phyloP scores from a whole-genome alignment of 495 filamentous ascomycete species.

The Podospora tetraspora region DNA sequence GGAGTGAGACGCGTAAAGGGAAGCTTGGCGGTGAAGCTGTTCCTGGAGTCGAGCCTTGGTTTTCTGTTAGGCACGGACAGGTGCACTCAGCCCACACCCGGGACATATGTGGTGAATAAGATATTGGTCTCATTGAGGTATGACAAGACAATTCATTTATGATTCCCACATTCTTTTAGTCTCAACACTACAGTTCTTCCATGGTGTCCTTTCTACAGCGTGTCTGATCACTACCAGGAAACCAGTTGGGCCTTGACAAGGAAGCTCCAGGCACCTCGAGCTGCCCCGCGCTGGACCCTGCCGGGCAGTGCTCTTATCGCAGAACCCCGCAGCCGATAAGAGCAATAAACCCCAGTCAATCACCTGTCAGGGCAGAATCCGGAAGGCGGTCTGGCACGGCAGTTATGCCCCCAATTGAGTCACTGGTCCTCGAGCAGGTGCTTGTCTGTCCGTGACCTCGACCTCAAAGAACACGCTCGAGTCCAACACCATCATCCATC shows the following conservation, averaged over 20 bases:
- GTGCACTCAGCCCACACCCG: neutral
- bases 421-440: neutral
- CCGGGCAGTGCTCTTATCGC: neutral
- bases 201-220: neutral
- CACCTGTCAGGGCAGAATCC: neutral
- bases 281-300: neutral
- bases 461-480: neutral
- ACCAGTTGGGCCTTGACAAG: neutral
- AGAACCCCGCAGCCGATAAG: neutral
- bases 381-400: conserved; percentile 5
- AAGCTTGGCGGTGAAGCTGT: neutral
- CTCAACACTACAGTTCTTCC: neutral
- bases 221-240: neutral
- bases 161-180: neutral
- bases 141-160: neutral
- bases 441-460: neutral
- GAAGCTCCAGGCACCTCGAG: neutral
- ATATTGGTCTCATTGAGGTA: neutral
- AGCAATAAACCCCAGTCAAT: neutral
- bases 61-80: neutral
- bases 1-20: neutral
- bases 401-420: conserved; percentile 9
- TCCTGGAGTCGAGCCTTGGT: neutral
- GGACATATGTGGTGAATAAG: neutral
- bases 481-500: neutral